phyloP scores from a whole-genome alignment of 305 asterid species.

The Fraxinus sp. region DNA sequence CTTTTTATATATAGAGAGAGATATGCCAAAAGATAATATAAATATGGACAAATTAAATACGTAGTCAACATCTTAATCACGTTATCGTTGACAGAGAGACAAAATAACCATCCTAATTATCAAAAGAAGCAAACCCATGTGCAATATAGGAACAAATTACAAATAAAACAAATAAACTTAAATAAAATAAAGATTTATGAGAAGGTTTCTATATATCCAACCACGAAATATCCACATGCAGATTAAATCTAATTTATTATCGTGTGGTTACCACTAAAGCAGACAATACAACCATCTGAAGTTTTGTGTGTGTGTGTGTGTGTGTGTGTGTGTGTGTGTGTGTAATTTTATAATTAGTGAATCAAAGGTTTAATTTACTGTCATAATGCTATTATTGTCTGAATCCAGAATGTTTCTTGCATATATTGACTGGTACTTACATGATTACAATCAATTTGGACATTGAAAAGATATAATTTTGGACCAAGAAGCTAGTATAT shows the following conservation, averaged over 20 bases:
- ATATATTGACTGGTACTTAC: constrained; percentile 29
- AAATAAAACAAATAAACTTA: not conserved
- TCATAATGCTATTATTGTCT: constrained; percentile 21
- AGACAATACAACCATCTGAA: constrained; percentile 14
- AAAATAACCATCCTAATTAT: constrained; percentile 32
- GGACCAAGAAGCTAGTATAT: not conserved
- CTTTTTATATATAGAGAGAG: too few species aligned
- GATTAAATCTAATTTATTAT: constrained; percentile 12
- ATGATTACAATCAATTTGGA: constrained; percentile 22
- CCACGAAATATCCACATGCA: constrained; percentile 43
- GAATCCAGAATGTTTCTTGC: constrained; percentile 46
- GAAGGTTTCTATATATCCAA: constrained; percentile 5
- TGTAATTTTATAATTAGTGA: not conserved
- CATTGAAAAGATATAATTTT: not conserved
- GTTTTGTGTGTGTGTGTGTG: too few species aligned
- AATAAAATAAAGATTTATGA: not conserved
- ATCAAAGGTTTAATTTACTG: constrained; percentile 12
- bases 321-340: too few species aligned
- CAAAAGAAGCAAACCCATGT: constrained; percentile 39
- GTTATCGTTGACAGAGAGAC: constrained; percentile 22
- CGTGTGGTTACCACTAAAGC: constrained; percentile 26
- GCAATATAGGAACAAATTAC: constrained; percentile 18
- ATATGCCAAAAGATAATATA: not conserved
- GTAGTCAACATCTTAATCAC: constrained; percentile 6
- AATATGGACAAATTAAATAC: not conserved